Evolutionary conservation across 352 stramenopile genomes (phyloP).

Genomic region (Phytophthora europaea): DNA sequence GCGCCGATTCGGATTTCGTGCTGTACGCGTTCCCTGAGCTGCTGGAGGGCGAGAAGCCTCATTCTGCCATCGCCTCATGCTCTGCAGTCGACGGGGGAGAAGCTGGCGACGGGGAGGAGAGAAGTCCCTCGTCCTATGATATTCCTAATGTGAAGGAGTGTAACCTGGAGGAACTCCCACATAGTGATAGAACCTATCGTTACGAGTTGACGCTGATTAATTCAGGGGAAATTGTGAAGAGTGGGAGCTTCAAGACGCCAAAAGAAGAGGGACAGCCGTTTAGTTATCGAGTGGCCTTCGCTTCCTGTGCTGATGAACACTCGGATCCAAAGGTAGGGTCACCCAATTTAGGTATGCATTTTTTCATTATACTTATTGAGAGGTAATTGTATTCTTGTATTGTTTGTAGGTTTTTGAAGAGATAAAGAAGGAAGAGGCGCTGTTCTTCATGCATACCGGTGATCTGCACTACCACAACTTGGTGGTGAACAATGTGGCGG

Average conservation of each 20-base stretch:
- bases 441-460: constrained; percentile 92
- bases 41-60: constrained; percentile 49
- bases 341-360: background rate
- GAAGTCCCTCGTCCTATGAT: constrained; percentile 38
- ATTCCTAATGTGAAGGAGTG: constrained; percentile 56
- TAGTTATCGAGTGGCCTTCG: constrained; percentile 81
- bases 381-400: constrained; percentile 6
- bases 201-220: constrained; percentile 66
- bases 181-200: constrained; percentile 59
- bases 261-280: constrained; percentile 51
- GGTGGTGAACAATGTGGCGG: constrained; percentile 63
- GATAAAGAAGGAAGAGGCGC: constrained; percentile 68
- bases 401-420: constrained; percentile 59
- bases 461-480: constrained; percentile 92
- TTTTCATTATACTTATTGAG: constrained; percentile 26
- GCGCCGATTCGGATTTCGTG: constrained; percentile 59
- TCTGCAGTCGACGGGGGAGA: constrained; percentile 38
- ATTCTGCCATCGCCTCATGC: constrained; percentile 58
- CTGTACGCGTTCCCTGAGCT: constrained; percentile 67
- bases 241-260: constrained; percentile 65
- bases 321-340: constrained; percentile 66
- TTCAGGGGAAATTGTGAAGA: constrained; percentile 42
- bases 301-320: constrained; percentile 84
- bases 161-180: constrained; percentile 54
- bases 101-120: constrained; percentile 34